These are phyloP conservation scores for Trifolium pratense DNA, from an alignment of 306 rosid genomes.

Conservation along the genomic window DNA sequence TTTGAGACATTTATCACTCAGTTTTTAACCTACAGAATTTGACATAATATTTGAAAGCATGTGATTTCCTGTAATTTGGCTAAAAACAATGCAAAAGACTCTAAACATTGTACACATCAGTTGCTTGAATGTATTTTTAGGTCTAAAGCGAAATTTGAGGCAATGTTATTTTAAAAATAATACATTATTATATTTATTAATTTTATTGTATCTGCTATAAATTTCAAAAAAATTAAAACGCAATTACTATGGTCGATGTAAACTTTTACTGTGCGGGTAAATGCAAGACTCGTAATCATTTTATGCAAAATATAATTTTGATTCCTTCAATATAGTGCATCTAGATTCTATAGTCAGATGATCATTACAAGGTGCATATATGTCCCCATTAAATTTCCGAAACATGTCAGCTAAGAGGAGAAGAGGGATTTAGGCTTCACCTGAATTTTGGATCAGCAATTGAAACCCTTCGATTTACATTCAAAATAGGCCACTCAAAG, in stretches of 20 bases:
- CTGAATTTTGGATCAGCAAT: constrained; percentile 45
- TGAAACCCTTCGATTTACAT: constrained; percentile 40
- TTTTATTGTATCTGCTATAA: neutral
- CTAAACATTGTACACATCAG: neutral
- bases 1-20: constrained; percentile 1
- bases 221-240: neutral
- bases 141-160: neutral
- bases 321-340: too few species aligned
- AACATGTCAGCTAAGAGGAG: constrained; percentile 31
- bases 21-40: constrained; percentile 14
- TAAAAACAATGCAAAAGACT: constrained; percentile 4
- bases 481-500: constrained; percentile 29
- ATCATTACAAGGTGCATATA: constrained; percentile 22
- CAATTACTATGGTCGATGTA: neutral
- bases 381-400: constrained; percentile 26
- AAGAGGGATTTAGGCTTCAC: constrained; percentile 39
- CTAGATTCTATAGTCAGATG: constrained; percentile 17
- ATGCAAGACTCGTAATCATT: neutral
- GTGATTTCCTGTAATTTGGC: neutral
- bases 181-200: neutral
- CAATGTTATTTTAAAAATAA: neutral
- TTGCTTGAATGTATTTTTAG: neutral
- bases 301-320: constrained; percentile 23
- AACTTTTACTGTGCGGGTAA: neutral
- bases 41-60: neutral